These are phyloP conservation scores for Sporothrix brasiliensis DNA, from an alignment of 2,329 filamentous ascomycete species.

Conservation along the genomic window DNA sequence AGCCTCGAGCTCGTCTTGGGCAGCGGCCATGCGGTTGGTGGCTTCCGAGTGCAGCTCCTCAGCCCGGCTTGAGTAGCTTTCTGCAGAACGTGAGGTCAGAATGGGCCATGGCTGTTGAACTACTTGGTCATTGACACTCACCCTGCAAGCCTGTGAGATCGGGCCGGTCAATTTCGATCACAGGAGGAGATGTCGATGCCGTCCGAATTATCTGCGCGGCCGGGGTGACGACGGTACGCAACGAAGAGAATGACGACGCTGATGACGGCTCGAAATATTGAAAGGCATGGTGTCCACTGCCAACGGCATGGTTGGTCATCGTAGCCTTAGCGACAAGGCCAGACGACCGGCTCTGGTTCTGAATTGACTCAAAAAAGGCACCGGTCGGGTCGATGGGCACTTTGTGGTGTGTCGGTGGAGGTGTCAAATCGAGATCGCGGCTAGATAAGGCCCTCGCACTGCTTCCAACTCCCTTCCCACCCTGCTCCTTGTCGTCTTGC, in stretches of 20 bases:
- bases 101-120: no score
- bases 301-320: background rate
- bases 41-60: conserved; percentile 32
- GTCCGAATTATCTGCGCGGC: background rate
- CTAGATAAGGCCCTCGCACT: background rate
- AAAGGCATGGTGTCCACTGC: background rate
- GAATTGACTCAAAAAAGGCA: conserved; percentile 35
- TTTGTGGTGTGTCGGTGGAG: conserved; percentile 27
- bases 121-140: background rate
- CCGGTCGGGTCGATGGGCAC: conserved; percentile 28
- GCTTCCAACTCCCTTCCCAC: background rate
- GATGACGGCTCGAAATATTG: conserved; percentile 6
- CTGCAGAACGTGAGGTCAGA: background rate
- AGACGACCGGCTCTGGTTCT: conserved; percentile 17
- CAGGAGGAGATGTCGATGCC: background rate
- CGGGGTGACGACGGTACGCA: conserved; percentile 1
- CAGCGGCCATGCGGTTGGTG: conserved; percentile 24
- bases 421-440: conserved; percentile 28
- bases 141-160: conserved; percentile 18
- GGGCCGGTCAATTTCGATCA: background rate
- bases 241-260: background rate
- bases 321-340: background rate
- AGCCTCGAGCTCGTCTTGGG: conserved; percentile 29
- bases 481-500: background rate
- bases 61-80: conserved; percentile 35